These are phyloP conservation scores for Quercus aquifolioides DNA, from an alignment of 306 rosid species.

Conservation along the genomic window DNA sequence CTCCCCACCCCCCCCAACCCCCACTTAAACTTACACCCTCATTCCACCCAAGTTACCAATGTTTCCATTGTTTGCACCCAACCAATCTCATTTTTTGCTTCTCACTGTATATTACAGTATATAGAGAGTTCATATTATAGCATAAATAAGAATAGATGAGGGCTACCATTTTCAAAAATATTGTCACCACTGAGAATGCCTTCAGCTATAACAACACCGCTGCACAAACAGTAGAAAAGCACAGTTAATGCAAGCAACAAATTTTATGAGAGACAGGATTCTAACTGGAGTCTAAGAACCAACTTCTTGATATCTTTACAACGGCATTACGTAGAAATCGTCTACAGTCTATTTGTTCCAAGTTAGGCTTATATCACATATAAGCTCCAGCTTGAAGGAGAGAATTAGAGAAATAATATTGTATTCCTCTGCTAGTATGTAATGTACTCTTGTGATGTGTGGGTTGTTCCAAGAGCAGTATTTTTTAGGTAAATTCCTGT, in stretches of 20 bases:
- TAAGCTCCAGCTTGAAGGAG: too few species aligned
- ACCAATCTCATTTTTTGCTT: slow-evolving; percentile 9
- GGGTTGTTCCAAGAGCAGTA: too few species aligned
- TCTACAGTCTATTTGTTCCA: too few species aligned
- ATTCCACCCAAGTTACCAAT: neutral
- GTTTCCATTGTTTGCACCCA: slow-evolving; percentile 2
- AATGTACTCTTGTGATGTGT: too few species aligned
- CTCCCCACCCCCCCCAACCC: neutral
- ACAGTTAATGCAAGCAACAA: slow-evolving; percentile 7
- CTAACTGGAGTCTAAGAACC: too few species aligned
- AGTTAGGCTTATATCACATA: too few species aligned
- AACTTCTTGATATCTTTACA: too few species aligned
- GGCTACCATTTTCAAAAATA: slow-evolving; percentile 52
- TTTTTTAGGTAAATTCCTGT: too few species aligned
- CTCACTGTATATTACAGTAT: neutral
- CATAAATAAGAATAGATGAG: neutral
- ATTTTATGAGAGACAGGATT: neutral
- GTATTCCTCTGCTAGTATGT: too few species aligned
- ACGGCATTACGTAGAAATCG: too few species aligned
- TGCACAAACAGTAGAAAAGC: slow-evolving; percentile 34
- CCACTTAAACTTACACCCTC: neutral
- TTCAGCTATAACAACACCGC: slow-evolving; percentile 92
- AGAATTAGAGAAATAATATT: too few species aligned
- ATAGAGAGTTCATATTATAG: neutral
- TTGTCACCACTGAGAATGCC: slow-evolving; percentile 43